These are phyloP conservation scores for Saturnispora serradocipensis DNA, from an alignment of 805 yeast species.

Conservation along the genomic window DNA sequence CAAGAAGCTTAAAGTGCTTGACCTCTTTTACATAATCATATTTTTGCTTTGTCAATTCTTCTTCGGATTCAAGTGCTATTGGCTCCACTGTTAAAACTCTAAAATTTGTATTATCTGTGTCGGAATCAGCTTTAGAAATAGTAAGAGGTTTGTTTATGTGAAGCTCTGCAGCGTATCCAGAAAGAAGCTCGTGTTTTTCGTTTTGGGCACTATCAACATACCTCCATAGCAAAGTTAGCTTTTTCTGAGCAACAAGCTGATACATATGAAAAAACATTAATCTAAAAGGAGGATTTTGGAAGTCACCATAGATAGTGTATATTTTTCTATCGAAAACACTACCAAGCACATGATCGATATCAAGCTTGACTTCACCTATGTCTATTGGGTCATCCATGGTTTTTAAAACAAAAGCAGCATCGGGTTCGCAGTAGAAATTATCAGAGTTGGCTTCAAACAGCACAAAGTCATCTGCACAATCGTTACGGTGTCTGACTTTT, in stretches of 20 bases:
- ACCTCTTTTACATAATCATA: conserved; percentile 28
- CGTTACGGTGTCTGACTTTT: conserved; percentile 23
- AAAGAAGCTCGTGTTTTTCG: conserved; percentile 24
- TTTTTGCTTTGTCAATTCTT: neutral
- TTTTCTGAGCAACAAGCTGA: conserved; percentile 50
- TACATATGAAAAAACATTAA: conserved; percentile 50
- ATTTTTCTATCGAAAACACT: conserved; percentile 23
- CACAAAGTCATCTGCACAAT: conserved; percentile 13
- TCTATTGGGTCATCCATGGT: conserved; percentile 31
- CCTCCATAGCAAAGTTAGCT: conserved; percentile 68
- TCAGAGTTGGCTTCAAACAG: conserved; percentile 35
- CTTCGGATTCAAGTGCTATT: neutral
- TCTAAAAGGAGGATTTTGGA: conserved; percentile 39
- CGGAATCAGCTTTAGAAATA: conserved; percentile 55
- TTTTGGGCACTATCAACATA: conserved; percentile 36
- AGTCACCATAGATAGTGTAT: conserved; percentile 60
- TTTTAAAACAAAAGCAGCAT: conserved; percentile 73
- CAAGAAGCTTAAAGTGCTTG: conserved; percentile 30
- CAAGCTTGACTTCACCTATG: conserved; percentile 18
- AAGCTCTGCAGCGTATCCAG: conserved; percentile 62
- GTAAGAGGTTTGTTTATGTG: conserved; percentile 60
- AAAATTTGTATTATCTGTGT: conserved; percentile 12
- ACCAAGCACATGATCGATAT: conserved; percentile 64
- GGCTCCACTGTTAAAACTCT: neutral
- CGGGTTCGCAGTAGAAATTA: conserved; percentile 49